These are phyloP conservation scores for Amoebophrya sp. DNA, from an alignment of 169 alveolate genomes.

Conservation along the genomic window DNA sequence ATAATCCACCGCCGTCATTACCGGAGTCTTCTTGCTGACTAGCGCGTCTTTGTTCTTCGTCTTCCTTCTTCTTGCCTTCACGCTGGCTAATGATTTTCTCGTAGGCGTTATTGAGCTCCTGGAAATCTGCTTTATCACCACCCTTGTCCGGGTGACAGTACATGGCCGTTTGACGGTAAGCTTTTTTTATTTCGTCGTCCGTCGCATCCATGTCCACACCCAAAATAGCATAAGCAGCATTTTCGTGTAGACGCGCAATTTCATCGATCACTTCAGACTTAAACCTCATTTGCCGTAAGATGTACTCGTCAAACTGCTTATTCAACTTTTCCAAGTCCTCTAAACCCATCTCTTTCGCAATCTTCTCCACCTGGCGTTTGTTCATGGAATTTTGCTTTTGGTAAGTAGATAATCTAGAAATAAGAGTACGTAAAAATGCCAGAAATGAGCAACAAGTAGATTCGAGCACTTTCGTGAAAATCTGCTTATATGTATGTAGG, in stretches of 20 bases:
- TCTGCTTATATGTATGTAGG: too few species aligned
- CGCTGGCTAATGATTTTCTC: neutral
- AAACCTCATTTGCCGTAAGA: neutral
- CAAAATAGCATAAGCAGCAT: neutral
- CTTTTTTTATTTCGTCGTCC: neutral
- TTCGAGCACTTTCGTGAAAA: too few species aligned
- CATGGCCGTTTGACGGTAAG: neutral
- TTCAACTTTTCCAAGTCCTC: neutral
- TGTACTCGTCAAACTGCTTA: constrained; percentile 6
- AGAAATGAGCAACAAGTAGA: too few species aligned
- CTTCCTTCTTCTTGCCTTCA: neutral
- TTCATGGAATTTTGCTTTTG: too few species aligned
- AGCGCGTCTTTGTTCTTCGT: neutral
- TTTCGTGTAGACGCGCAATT: neutral
- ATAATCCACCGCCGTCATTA: too few species aligned
- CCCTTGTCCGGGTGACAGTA: constrained; percentile 26
- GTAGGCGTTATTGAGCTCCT: neutral
- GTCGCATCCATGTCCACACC: neutral
- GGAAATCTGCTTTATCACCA: neutral
- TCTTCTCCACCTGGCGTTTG: constrained; percentile 5
- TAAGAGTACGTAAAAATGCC: too few species aligned
- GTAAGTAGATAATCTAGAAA: too few species aligned
- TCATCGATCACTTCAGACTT: neutral
- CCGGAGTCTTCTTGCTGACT: too few species aligned
- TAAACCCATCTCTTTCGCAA: neutral